phyloP scores from a whole-genome alignment of 2,329 filamentous ascomycete species.

The Plenodomus lindquistii region DNA sequence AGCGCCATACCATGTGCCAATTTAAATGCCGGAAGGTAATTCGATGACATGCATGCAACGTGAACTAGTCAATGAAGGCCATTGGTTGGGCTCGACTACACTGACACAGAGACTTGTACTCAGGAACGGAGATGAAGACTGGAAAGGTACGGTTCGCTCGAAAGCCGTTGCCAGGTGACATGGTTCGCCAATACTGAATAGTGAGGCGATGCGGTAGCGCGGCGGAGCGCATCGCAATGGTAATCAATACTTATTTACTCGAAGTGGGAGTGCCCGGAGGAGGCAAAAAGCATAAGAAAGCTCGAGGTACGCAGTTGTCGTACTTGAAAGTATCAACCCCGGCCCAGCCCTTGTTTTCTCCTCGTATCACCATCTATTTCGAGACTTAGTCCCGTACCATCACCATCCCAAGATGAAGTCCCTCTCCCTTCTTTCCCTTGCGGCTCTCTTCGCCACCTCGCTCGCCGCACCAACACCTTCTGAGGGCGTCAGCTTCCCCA shows the following conservation, averaged over 20 bases:
- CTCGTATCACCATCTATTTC: neutral
- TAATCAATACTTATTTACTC: neutral
- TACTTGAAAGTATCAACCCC: neutral
- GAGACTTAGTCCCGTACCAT: neutral
- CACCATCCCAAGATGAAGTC: constrained; percentile 22
- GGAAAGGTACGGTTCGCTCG: constrained; percentile 4
- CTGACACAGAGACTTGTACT: neutral
- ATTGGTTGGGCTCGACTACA: constrained; percentile 9
- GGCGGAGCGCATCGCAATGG: neutral
- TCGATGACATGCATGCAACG: constrained; percentile 9
- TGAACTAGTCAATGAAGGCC: constrained; percentile 5
- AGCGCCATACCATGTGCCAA: constrained; percentile 14
- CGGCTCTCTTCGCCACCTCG: constrained; percentile 15
- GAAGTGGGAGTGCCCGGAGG: no score
- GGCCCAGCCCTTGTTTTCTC: neutral
- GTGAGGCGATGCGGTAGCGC: constrained; percentile 4
- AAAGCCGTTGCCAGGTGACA: constrained; percentile 3
- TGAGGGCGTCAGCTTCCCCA: constrained; percentile 26
- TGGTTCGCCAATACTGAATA: constrained; percentile 1
- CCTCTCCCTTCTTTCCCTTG: constrained; percentile 21
- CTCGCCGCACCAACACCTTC: constrained; percentile 22
- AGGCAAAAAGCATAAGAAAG: constrained; percentile 8
- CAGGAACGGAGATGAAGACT: constrained; percentile 8
- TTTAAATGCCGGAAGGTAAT: constrained; percentile 2
- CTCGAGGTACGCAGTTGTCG: neutral